Conservation (phyloP, 139 green algal genomes). For the Chlamydomonas sphaeroides region DNA sequence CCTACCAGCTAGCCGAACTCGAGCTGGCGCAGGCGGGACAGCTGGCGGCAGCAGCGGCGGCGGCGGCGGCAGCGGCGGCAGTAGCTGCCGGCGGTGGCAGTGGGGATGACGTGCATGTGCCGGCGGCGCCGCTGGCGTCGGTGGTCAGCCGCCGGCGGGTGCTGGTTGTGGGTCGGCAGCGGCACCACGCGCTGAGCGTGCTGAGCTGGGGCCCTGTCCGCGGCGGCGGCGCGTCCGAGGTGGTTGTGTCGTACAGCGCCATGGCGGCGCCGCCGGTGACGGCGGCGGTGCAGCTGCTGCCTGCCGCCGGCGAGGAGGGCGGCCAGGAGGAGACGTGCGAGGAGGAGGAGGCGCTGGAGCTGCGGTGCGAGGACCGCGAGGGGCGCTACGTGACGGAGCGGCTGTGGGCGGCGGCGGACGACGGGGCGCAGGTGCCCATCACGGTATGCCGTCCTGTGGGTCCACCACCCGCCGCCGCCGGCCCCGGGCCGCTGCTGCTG, state of each 20-base stretch:
- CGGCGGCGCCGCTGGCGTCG: no score
- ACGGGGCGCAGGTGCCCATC: slow-evolving; percentile 17
- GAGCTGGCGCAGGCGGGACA: no score
- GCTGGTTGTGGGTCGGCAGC: neutral
- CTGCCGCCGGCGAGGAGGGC: neutral
- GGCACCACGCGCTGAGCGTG: neutral
- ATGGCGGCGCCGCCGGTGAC: neutral
- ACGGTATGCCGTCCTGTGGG: neutral
- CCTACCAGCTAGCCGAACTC: neutral
- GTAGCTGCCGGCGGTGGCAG: no score
- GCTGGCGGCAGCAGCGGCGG: no score
- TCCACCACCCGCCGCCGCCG: no score
- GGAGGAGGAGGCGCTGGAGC: neutral
- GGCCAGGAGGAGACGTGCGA: neutral
- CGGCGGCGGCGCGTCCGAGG: neutral
- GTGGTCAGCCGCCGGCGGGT: neutral
- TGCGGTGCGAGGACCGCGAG: neutral
- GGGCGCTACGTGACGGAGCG: slow-evolving; percentile 5
- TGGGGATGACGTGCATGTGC: no score
- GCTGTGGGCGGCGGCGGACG: slow-evolving; percentile 15
- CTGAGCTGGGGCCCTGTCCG: neutral
- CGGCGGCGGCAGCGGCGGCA: no score
- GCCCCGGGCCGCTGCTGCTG: neutral
- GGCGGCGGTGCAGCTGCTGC: neutral
- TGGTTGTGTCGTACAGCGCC: slow-evolving; percentile 17